phyloP scores from a whole-genome alignment of 106 monocot species.

The Amphibolis antarctica region DNA sequence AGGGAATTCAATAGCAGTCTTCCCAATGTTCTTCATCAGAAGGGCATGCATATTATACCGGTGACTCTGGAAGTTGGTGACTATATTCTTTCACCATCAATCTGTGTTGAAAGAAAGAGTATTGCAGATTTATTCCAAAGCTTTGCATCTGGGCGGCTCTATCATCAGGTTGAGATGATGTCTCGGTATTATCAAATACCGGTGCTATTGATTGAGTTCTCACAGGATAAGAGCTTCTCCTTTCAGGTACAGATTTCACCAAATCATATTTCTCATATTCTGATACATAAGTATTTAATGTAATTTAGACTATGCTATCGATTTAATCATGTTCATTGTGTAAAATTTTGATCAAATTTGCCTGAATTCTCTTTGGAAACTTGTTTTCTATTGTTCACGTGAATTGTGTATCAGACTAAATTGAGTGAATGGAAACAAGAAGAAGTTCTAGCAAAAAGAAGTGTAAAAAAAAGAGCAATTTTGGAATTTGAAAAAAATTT shows the following conservation, averaged over 20 bases:
- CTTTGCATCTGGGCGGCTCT: constrained; percentile 90
- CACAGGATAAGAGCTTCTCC: constrained; percentile 96
- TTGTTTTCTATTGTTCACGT: too few relatives aligned
- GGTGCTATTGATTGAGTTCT: constrained; percentile 95
- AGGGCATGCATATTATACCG: constrained; percentile 82
- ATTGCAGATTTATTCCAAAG: constrained; percentile 85
- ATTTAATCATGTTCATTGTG: not conserved
- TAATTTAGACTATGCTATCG: not conserved
- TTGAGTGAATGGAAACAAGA: too few relatives aligned
- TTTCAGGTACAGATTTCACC: constrained; percentile 54
- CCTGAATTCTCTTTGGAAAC: too few relatives aligned
- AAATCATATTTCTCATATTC: not conserved
- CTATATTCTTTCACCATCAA: constrained; percentile 85
- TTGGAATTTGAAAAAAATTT: too few relatives aligned
- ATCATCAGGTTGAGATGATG: constrained; percentile 95
- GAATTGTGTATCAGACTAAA: too few relatives aligned
- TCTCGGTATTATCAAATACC: constrained; percentile 84
- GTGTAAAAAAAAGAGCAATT: too few relatives aligned
- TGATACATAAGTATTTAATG: too few relatives aligned
- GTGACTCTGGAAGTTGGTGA: constrained; percentile 90
- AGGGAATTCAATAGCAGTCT: constrained; percentile 99
- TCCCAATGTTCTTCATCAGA: constrained; percentile 95
- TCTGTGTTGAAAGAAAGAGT: constrained; percentile 99
- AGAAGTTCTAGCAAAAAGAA: too few relatives aligned
- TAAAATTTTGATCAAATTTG: too few relatives aligned